These are phyloP conservation scores for Ciborinia camelliae DNA, from an alignment of 2,329 filamentous ascomycete species.

Conservation along the genomic window DNA sequence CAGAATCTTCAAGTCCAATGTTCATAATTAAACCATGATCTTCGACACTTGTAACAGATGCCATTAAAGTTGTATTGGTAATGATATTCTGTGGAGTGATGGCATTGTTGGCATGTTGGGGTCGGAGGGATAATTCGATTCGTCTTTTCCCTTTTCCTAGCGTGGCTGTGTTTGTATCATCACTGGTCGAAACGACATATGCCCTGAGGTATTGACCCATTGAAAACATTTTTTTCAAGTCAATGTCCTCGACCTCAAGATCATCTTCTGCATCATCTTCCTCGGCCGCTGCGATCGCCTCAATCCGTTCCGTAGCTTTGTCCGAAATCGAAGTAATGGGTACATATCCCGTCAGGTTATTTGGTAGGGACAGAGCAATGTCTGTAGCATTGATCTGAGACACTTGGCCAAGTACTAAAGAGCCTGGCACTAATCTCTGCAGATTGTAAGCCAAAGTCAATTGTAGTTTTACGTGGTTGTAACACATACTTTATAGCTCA, in stretches of 20 bases:
- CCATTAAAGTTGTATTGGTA: slow-evolving; percentile 75
- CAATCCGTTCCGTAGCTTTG: slow-evolving; percentile 70
- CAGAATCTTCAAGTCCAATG: slow-evolving; percentile 66
- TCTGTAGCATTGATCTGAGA: slow-evolving; percentile 76
- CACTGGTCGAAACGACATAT: slow-evolving; percentile 74
- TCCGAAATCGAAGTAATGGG: slow-evolving; percentile 90
- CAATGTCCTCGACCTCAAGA: slow-evolving; percentile 57
- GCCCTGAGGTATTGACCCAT: slow-evolving; percentile 86
- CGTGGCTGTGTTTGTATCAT: slow-evolving; percentile 51
- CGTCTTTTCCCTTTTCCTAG: slow-evolving; percentile 62
- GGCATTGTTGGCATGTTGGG: slow-evolving; percentile 72
- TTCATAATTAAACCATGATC: slow-evolving; percentile 96
- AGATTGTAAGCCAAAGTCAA: slow-evolving; percentile 36
- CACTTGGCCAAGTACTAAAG: slow-evolving; percentile 83
- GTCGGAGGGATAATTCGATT: slow-evolving; percentile 84
- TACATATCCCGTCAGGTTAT: slow-evolving; percentile 87
- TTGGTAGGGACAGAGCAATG: slow-evolving; percentile 79
- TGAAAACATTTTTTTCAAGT: slow-evolving; percentile 71
- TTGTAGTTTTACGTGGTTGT: not conserved
- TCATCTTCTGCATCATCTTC: slow-evolving; percentile 54
- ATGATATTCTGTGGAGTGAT: slow-evolving; percentile 71
- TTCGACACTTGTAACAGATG: slow-evolving; percentile 85
- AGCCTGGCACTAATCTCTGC: slow-evolving; percentile 79
- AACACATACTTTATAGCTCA: slow-evolving; percentile 77
- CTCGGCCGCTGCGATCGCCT: slow-evolving; percentile 61